A percentile compares a stretch with the other conserved stretches of the same genome.
Evolutionary conservation across 2,329 filamentous ascomycete genomes (phyloP).

Genomic region (Alternaria dauci): DNA sequence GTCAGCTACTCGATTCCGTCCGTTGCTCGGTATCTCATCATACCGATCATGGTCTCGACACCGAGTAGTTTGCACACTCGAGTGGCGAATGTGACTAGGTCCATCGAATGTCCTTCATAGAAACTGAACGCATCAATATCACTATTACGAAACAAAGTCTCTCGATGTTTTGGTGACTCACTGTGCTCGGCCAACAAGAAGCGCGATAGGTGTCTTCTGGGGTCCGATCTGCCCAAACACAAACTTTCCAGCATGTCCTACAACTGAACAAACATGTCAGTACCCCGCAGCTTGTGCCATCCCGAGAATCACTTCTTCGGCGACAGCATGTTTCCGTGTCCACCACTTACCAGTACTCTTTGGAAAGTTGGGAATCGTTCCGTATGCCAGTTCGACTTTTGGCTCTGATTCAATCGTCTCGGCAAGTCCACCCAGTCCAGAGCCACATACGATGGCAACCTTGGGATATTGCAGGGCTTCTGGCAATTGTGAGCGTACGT

Average conservation of each 20-base stretch:
- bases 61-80: conserved; percentile 70
- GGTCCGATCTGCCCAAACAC: conserved; percentile 68
- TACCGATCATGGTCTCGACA: conserved; percentile 66
- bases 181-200: conserved; percentile 72
- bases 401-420: conserved; percentile 62
- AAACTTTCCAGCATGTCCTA: conserved; percentile 70
- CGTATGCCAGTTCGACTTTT: conserved; percentile 64
- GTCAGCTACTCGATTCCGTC: conserved; percentile 22
- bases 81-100: conserved; percentile 69
- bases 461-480: conserved; percentile 60
- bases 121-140: conserved; percentile 58
- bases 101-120: conserved; percentile 72
- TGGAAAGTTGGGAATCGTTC: conserved; percentile 68
- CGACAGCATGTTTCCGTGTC: conserved; percentile 24
- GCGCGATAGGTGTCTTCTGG: conserved; percentile 63
- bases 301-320: neutral
- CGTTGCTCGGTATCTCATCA: conserved; percentile 20
- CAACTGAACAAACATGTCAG: conserved; percentile 47
- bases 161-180: conserved; percentile 52
- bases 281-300: conserved; percentile 1
- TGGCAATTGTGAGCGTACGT: conserved; percentile 61
- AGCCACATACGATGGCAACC: conserved; percentile 71
- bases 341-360: conserved; percentile 63
- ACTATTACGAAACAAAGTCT: neutral
- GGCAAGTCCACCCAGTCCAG: conserved; percentile 68